Percentiles rank a stretch among this genome's conserved stretches.
Evolutionary conservation across 371 early-diverging fungal genomes (phyloP).

Genomic region (Mucor ambiguus): DNA sequence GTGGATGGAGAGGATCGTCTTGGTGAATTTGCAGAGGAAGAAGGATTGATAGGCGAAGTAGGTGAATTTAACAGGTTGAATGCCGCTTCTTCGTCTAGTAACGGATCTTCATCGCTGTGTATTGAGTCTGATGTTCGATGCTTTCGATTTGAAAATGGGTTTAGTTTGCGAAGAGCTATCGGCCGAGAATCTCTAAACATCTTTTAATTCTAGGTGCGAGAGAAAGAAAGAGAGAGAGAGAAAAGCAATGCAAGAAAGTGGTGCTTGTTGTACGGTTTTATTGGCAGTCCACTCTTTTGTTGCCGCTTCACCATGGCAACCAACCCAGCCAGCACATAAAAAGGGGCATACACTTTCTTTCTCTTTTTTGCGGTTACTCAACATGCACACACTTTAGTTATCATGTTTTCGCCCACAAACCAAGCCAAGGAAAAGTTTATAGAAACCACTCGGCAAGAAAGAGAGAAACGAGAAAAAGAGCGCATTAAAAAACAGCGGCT

Average conservation of each 20-base stretch:
- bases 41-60: not conserved
- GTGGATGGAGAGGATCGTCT: not conserved
- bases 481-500: constrained; percentile 20
- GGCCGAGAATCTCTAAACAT: constrained; percentile 37
- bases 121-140: constrained; percentile 45
- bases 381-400: not conserved
- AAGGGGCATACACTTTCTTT: not conserved
- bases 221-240: not conserved
- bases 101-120: constrained; percentile 49
- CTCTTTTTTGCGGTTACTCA: not conserved
- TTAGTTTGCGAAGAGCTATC: constrained; percentile 47
- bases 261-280: not conserved
- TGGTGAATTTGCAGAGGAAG: not conserved
- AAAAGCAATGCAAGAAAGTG: not conserved
- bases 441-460: constrained; percentile 36
- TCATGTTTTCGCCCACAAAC: constrained; percentile 42
- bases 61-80: constrained; percentile 9
- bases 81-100: constrained; percentile 49
- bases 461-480: constrained; percentile 44
- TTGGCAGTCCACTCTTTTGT: not conserved
- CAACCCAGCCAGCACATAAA: no score
- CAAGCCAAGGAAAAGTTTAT: constrained; percentile 40
- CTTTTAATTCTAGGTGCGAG: not conserved
- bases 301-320: not conserved
- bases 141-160: constrained; percentile 44